These are phyloP conservation scores for Scutellaria barbata DNA, from an alignment of 257 asterid species.

Conservation along the genomic window DNA sequence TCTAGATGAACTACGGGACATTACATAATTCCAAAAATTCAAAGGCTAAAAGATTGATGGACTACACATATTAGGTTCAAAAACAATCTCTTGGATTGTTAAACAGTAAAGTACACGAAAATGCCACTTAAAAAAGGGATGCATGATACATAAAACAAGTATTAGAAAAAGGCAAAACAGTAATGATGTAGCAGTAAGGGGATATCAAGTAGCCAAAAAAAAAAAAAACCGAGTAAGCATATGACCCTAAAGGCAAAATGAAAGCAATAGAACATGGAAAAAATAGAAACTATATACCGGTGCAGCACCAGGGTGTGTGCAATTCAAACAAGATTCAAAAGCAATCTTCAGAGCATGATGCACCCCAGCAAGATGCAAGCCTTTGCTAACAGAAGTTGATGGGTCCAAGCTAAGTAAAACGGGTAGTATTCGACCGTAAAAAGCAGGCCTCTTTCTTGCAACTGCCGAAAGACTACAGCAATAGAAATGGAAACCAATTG, in stretches of 20 bases:
- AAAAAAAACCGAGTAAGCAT: conserved; percentile 19
- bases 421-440: conserved; percentile 95
- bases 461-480: conserved; percentile 79
- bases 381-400: conserved; percentile 67
- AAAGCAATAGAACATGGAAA: neutral
- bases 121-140: conserved; percentile 1
- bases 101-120: conserved; percentile 11
- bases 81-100: conserved; percentile 8
- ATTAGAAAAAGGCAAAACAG: conserved; percentile 7
- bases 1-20: conserved; percentile 11
- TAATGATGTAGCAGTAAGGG: conserved; percentile 21
- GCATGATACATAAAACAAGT: neutral
- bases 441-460: conserved; percentile 94
- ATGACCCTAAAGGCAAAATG: conserved; percentile 25
- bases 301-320: conserved; percentile 94
- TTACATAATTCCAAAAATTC: conserved; percentile 20
- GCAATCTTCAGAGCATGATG: conserved; percentile 87
- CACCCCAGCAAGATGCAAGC: conserved; percentile 72
- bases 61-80: conserved; percentile 8
- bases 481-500: conserved; percentile 29
- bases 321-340: conserved; percentile 83
- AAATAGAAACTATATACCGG: conserved; percentile 65
- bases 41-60: neutral
- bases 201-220: conserved; percentile 1
- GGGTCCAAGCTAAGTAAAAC: conserved; percentile 88